A percentile compares a stretch with the other conserved stretches of the same genome.
These are phyloP conservation scores for Microcyclosporella mali DNA, from an alignment of 2,329 filamentous ascomycete genomes.

Conservation along the genomic window DNA sequence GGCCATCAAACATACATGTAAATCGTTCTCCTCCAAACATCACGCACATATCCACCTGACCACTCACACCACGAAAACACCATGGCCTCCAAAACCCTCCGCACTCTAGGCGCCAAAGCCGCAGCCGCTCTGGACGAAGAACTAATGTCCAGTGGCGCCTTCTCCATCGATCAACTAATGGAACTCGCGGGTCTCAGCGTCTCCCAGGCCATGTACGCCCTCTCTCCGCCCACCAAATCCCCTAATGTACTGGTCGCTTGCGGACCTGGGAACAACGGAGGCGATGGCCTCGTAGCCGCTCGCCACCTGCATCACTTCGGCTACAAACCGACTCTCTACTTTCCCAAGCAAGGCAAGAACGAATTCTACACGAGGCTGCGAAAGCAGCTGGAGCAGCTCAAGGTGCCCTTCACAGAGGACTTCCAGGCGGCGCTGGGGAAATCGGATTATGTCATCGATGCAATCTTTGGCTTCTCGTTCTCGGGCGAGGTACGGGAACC, in stretches of 20 bases:
- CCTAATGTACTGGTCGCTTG: slow-evolving; percentile 79
- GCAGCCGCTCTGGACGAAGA: slow-evolving; percentile 87
- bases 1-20: background rate
- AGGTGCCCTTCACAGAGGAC: slow-evolving; percentile 76
- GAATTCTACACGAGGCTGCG: slow-evolving; percentile 83
- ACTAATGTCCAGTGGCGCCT: slow-evolving; percentile 81
- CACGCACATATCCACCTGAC: background rate
- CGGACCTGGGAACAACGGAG: slow-evolving; percentile 73
- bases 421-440: slow-evolving; percentile 61
- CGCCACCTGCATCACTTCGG: slow-evolving; percentile 88
- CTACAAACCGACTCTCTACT: slow-evolving; percentile 83
- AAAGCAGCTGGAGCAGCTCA: slow-evolving; percentile 77
- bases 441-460: slow-evolving; percentile 79
- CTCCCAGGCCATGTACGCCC: slow-evolving; percentile 80
- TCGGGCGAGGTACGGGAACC: slow-evolving; percentile 87
- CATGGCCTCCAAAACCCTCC: slow-evolving; percentile 22
- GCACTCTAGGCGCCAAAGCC: slow-evolving; percentile 75
- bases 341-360: slow-evolving; percentile 85
- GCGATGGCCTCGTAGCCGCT: slow-evolving; percentile 89
- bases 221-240: slow-evolving; percentile 70
- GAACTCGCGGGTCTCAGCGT: slow-evolving; percentile 81
- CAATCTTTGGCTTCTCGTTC: slow-evolving; percentile 94
- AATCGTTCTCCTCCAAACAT: background rate
- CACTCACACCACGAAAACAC: background rate
- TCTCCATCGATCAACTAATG: slow-evolving; percentile 95